These are phyloP conservation scores for Bipolaris oryzae DNA, from an alignment of 2,329 filamentous ascomycete species.

Conservation along the genomic window DNA sequence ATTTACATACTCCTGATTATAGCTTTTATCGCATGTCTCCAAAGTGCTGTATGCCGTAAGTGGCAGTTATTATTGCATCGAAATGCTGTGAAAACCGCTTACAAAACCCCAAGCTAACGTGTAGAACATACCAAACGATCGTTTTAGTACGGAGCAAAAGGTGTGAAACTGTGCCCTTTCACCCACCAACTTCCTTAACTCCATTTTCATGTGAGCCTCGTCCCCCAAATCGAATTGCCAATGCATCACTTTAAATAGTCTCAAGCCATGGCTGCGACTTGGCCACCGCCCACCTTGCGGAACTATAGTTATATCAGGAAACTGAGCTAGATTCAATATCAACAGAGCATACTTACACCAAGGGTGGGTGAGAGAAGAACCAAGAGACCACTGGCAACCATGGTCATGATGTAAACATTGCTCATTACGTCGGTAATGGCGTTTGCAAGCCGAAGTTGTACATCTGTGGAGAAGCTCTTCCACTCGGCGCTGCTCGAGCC, in stretches of 20 bases:
- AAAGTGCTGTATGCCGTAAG: too few relatives aligned
- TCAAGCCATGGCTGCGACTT: background rate
- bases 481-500: slow-evolving; percentile 1
- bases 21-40: too few relatives aligned
- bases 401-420: slow-evolving; percentile 10
- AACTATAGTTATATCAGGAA: background rate
- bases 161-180: background rate
- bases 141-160: too few relatives aligned
- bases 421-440: slow-evolving; percentile 9
- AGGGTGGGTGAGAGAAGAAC: background rate
- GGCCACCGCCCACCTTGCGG: background rate
- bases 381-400: background rate
- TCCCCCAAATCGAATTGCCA: background rate
- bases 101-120: too few relatives aligned
- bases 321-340: background rate
- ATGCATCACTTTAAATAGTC: background rate
- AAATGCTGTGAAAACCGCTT: too few relatives aligned
- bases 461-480: slow-evolving; percentile 1
- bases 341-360: background rate
- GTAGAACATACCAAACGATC: too few relatives aligned
- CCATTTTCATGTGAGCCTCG: too few relatives aligned
- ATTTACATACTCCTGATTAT: too few relatives aligned
- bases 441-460: slow-evolving; percentile 1
- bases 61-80: too few relatives aligned
- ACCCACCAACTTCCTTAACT: too few relatives aligned